Evolutionary conservation across 371 early-diverging fungal genomes (phyloP), one percentile per base, ranked within the genome.

Genomic region (Enteropsectra breve): DNA sequence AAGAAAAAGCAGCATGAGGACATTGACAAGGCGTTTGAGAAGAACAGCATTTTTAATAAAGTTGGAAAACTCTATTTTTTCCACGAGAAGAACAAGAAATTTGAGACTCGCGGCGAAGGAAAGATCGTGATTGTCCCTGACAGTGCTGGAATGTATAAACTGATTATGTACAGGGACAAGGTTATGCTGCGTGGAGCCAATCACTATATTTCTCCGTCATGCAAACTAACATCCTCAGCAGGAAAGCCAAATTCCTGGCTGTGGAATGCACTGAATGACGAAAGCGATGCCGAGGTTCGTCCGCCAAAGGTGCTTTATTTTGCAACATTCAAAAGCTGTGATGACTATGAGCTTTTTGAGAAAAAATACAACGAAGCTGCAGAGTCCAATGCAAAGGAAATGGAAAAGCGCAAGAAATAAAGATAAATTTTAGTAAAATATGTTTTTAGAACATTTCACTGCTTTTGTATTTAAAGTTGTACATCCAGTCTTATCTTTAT

Each of bases 1-100:
- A 61, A 36, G 57, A 67, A 54, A 37, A 63, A 38, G 38, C 67
- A 72, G 38, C 61, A 52, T 4, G 92, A 92, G 91, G 84, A 85
- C 72, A 85, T 94, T 49, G 90, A 93, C 34, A 29, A 56, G 24
- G 55, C 61, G n/a, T 23, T 55, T 18, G 40, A 52, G 21, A 67
- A 55, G 18, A 32, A 63, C n/a, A 26, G 64, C 11, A 4, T 69
- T 11, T 76, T 76, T 61, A 62, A 61, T 21, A 65, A 56, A 26
- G 49, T 26, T 26, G 64, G 67, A 36, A 66, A 73, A 40, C 37
- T 76, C 1, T 76, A 64, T 52, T 55, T 53, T 34, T 58, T 63
- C 11, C 37, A 57, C 11, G 43, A 48, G 34, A 37, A 63, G 34
- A 73, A 53, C 26, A 63, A 63, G 1, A 69, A 58, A 36, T 37